phyloP scores from a whole-genome alignment of 2,329 filamentous ascomycete genomes.

The Aspergillus sclerotialis region DNA sequence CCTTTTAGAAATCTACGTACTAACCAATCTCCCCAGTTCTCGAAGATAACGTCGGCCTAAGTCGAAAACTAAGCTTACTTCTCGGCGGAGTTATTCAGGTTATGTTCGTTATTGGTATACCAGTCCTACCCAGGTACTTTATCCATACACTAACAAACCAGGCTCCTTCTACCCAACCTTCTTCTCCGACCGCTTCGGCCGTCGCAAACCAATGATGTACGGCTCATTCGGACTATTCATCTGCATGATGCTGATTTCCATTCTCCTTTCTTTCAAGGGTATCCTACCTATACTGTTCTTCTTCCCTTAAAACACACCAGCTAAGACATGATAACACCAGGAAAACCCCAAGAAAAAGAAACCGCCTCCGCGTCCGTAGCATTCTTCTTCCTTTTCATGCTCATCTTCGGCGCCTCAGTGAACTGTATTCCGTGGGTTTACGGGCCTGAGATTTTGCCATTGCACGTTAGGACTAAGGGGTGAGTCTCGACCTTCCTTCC shows the following conservation, averaged over 20 bases:
- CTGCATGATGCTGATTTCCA: constrained; percentile 31
- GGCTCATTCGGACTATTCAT: constrained; percentile 28
- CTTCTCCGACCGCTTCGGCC: constrained; percentile 37
- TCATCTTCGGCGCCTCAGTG: constrained; percentile 37
- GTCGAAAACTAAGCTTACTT: constrained; percentile 38
- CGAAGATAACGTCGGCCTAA: constrained; percentile 40
- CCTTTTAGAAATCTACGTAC: not conserved
- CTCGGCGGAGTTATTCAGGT: constrained; percentile 38
- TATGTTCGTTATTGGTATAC: constrained; percentile 22
- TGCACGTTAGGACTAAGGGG: constrained; percentile 45
- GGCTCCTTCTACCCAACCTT: constrained; percentile 41
- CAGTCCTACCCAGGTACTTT: too few species aligned
- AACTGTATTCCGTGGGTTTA: constrained; percentile 47
- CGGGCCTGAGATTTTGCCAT: constrained; percentile 44
- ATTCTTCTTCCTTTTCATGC: constrained; percentile 43
- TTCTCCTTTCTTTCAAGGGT: constrained; percentile 36
- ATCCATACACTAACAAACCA: constrained; percentile 1
- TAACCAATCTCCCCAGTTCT: constrained; percentile 24
- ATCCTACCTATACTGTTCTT: constrained; percentile 2
- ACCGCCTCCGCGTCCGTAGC: constrained; percentile 42
- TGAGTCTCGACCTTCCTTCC: constrained; percentile 7
- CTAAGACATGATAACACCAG: constrained; percentile 1
- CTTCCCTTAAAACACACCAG: not conserved
- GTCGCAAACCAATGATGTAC: constrained; percentile 31
- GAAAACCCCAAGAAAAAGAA: constrained; percentile 20